Evolutionary conservation across 2,329 filamentous ascomycete species (phyloP), one percentile per base, ranked within the genome.

Genomic region (Ceratocystis eucalypticola): DNA sequence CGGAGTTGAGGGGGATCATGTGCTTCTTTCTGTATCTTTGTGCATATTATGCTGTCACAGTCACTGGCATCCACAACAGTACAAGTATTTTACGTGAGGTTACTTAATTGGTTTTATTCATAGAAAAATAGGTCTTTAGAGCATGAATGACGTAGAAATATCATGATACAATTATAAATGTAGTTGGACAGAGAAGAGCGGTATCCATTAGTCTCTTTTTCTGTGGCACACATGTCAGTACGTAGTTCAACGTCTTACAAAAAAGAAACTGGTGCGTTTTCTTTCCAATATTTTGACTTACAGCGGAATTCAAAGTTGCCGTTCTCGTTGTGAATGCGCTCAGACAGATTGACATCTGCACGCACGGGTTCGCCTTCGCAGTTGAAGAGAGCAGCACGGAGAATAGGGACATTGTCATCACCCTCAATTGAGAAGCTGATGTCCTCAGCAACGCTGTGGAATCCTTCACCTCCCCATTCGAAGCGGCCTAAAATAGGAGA

Each of bases 271-370:
- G n/a, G 55, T 5, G 37, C 37, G 12, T 17, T 1, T n/a, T 59
- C 6, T 1, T n/a, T 37, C 6, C 10, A 25, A 15, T 25, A 15
- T 22, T 17, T 59, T 1, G 25, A 46, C 73, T 66, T 70, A 76
- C 74, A 61, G 20, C 25, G 48, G 61, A 75, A 78, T 65, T 69
- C 64, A 67, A 83, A 76, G 1, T 67, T 33, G n/a, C 83, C 83
- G 70, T 81, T 72, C 22, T 79, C 70, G 74, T 85, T 85, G 67
- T 73, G 73, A 65, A 86, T 76, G 67, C 80, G 75, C 77, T 84
- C 81, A 2, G 77, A 72, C 5, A 86, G 77, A 75, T 86, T 85
- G 69, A 85, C 69, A 70, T 85, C 77, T 46, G 76, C 73, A 5
- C 73, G 67, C 1, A 74, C 67, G 1, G 67, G 65, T 20, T 82